A percentile compares a stretch with the other conserved stretches of the same genome.
Evolutionary conservation across 148 eudicot genomes (phyloP).

Genomic region (Chenopodium quinoa): DNA sequence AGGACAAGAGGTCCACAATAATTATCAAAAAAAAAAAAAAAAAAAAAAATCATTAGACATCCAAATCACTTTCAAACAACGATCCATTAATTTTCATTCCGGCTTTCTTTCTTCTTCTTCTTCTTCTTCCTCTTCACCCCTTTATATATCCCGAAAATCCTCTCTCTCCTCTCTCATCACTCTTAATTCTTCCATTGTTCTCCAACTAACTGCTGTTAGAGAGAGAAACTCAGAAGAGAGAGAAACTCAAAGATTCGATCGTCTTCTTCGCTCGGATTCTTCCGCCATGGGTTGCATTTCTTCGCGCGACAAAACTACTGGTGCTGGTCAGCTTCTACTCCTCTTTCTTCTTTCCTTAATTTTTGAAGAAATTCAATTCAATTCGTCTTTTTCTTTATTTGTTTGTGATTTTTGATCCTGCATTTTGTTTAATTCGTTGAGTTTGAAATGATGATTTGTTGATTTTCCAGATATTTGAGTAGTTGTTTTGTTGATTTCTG

Average conservation of each 20-base stretch:
- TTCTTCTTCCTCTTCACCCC: too few species aligned
- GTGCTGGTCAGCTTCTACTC: constrained; percentile 18
- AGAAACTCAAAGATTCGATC: constrained; percentile 4
- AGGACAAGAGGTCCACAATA: too few species aligned
- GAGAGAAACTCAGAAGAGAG: neutral
- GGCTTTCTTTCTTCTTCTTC: too few species aligned
- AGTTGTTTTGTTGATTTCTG: neutral
- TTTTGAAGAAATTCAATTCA: neutral
- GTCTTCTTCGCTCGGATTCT: neutral
- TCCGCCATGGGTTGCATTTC: constrained; percentile 34
- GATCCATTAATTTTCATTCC: too few species aligned
- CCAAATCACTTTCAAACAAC: too few species aligned
- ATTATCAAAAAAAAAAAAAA: too few species aligned
- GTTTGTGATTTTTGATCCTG: neutral
- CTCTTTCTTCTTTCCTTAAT: neutral
- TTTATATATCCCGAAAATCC: too few species aligned
- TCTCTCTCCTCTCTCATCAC: too few species aligned
- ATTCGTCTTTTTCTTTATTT: neutral
- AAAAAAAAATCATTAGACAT: too few species aligned
- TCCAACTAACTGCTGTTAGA: too few species aligned
- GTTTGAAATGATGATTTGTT: neutral
- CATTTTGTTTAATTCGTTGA: neutral
- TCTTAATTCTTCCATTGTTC: too few species aligned
- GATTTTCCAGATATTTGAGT: neutral
- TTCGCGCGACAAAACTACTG: constrained; percentile 20